Evolutionary conservation across 148 eudicot genomes (phyloP), one percentile per base, ranked within the genome.

Genomic region (Silene uniflora): DNA sequence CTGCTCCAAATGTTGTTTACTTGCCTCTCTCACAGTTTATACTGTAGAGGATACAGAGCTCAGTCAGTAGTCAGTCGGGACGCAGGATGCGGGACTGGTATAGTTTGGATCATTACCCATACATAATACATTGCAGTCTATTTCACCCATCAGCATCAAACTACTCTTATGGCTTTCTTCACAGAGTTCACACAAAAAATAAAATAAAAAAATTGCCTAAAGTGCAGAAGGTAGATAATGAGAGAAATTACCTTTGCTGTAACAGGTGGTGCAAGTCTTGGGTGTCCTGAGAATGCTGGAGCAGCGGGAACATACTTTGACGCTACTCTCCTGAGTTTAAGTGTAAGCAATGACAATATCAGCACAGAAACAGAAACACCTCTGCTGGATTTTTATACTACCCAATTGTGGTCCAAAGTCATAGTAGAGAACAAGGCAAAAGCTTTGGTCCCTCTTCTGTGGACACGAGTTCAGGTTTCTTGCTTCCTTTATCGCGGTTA

Each of bases 401-500:
- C 83, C 68, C 97, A 94, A 23, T 80, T 87, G 55, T 90, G 92
- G 97, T 86, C 94, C 85, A 88, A 90, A 85, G 92, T 92, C 76
- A 83, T 74, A 75, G 84, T 92, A 80, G 97, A 92, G 85, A 90
- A 88, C 86, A 86, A 83, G 52, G 97, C 97, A 74, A 90, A 88
- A 82, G 97, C 86, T 73, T 85, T 92, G 84, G 97, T 92, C 69
- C 97, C 97, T 80, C 85, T 92, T 56, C 85, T 84, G 74, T 92
- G 97, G 97, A 90, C 90, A 69, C 86, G 97, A 92, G 97, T 92
- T 79, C 97, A 92, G 97, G 97, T 90, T 72, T 78, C 56, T 8
- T 69, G 14, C 21, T 24, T n/a, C 47, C 67, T 12, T 18, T 74
- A 23, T 23, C 6, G 69, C 60, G 62, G 10, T 19, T 23, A 42